Percentiles rank a stretch among this genome's conserved stretches.
These are phyloP conservation scores for Blastobotrys raffinosifermentans DNA, from an alignment of 1,139 yeast genomes.

Conservation along the genomic window DNA sequence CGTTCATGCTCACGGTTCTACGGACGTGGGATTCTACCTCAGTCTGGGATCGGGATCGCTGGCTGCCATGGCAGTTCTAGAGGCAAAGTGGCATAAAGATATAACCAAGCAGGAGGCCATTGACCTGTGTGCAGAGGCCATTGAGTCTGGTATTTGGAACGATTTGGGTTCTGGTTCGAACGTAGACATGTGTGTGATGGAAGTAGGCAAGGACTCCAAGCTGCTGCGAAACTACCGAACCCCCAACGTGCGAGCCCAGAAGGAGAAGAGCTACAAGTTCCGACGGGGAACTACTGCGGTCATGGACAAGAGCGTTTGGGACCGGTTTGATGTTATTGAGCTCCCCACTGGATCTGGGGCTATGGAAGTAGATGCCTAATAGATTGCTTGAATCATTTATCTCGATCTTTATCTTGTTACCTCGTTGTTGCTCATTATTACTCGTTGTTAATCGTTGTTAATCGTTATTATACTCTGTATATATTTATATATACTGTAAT, in stretches of 20 bases:
- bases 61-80: constrained; percentile 98
- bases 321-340: constrained; percentile 68
- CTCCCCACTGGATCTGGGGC: constrained; percentile 41
- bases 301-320: constrained; percentile 55
- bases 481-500: no score
- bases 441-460: no score
- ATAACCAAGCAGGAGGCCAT: constrained; percentile 84
- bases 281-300: constrained; percentile 89
- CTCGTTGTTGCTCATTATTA: no score
- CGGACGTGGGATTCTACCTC: constrained; percentile 89
- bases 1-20: constrained; percentile 96
- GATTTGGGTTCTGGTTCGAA: constrained; percentile 98
- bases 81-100: constrained; percentile 75
- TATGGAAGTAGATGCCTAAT: constrained; percentile 69
- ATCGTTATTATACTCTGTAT: no score
- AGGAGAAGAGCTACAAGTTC: constrained; percentile 78
- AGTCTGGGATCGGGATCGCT: constrained; percentile 96
- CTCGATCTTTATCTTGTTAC: background rate
- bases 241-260: constrained; percentile 80
- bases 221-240: constrained; percentile 81
- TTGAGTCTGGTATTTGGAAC: constrained; percentile 97
- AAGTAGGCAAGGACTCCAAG: constrained; percentile 70
- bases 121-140: constrained; percentile 84
- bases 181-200: constrained; percentile 96
- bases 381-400: background rate